A percentile compares a stretch with the other conserved stretches of the same genome.
Conservation (phyloP, 306 rosid species). For the Vigna reflexopilosa region DNA sequence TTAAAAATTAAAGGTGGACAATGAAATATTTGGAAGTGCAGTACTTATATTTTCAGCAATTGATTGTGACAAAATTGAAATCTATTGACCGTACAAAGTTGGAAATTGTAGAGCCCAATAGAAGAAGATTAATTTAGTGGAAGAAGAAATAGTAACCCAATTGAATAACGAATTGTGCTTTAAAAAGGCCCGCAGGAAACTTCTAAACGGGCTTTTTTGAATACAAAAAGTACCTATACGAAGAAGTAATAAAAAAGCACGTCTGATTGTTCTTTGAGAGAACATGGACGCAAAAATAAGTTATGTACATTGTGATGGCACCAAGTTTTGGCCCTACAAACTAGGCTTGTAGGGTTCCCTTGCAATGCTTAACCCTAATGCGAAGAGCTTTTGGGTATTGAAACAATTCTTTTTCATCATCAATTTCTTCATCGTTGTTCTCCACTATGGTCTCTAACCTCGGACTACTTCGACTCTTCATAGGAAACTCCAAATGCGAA, state of each 20-base stretch:
- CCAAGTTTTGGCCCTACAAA: too few species aligned
- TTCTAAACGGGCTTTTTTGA: too few species aligned
- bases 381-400: background rate
- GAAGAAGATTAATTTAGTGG: background rate
- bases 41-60: too few species aligned
- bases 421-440: constrained; percentile 49
- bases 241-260: too few species aligned
- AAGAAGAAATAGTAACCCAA: background rate
- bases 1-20: too few species aligned
- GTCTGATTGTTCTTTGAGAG: background rate
- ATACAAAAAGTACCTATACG: too few species aligned
- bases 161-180: background rate
- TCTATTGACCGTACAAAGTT: background rate
- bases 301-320: too few species aligned
- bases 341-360: background rate
- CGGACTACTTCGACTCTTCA: constrained; percentile 52
- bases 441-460: constrained; percentile 60
- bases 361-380: background rate
- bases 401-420: constrained; percentile 34
- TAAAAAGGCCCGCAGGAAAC: too few species aligned
- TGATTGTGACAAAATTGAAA: too few species aligned
- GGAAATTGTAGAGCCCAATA: background rate
- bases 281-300: constrained; percentile 41
- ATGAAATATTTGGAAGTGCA: too few species aligned
- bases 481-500: constrained; percentile 49